These are phyloP conservation scores for Spathaspora girioi DNA, from an alignment of 805 yeast species.

Conservation along the genomic window DNA sequence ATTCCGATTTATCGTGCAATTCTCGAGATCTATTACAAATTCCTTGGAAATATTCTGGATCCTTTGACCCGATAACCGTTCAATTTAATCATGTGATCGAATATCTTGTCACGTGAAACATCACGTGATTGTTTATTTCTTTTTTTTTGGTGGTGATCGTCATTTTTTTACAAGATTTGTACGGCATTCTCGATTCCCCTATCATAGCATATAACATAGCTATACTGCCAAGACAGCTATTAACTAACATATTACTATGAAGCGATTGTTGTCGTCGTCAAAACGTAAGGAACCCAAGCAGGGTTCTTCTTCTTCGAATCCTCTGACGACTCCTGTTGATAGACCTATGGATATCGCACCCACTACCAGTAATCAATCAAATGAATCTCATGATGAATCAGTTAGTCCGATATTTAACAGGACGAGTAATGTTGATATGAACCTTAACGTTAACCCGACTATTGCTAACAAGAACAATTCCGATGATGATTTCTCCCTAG, in stretches of 20 bases:
- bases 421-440: constrained; percentile 16
- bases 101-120: no score
- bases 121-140: no score
- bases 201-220: not conserved
- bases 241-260: not conserved
- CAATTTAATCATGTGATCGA: no score
- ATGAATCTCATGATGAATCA: constrained; percentile 27
- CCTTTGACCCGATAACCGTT: no score
- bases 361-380: constrained; percentile 13
- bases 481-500: not conserved
- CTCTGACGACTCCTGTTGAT: not conserved
- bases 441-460: constrained; percentile 34
- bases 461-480: constrained; percentile 15
- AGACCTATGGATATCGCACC: constrained; percentile 1
- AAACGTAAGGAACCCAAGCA: not conserved
- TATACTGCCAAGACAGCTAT: not conserved
- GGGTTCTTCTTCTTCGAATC: not conserved
- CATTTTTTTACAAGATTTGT: no score
- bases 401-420: constrained; percentile 27
- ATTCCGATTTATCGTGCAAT: no score
- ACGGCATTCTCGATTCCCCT: not conserved
- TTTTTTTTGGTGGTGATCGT: no score
- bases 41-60: no score
- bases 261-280: not conserved
- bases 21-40: no score